Conservation (phyloP, 805 yeast genomes). For the Saccharomycopsis sp. region DNA sequence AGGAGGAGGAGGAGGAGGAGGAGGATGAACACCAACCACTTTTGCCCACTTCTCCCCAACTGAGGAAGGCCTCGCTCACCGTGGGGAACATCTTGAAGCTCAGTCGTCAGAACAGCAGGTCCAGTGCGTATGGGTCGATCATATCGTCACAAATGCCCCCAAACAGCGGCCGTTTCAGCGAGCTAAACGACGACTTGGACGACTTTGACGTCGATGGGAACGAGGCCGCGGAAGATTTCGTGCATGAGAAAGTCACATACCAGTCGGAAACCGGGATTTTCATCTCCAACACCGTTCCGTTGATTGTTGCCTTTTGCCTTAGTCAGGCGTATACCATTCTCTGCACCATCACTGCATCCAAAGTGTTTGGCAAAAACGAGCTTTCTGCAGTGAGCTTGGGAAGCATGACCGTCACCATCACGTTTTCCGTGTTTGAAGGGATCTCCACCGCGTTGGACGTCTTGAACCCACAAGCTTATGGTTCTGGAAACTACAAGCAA, state of each 20-base stretch:
- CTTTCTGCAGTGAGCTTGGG: constrained; percentile 79
- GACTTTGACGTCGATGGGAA: constrained; percentile 1
- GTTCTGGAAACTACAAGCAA: constrained; percentile 57
- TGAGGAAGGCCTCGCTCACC: background rate
- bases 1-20: constrained; percentile 1
- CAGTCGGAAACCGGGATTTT: constrained; percentile 30
- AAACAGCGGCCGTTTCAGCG: background rate
- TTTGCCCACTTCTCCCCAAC: too few relatives aligned
- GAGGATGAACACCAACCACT: background rate
- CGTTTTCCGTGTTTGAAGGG: constrained; percentile 75
- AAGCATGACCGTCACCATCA: constrained; percentile 74
- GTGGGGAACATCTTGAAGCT: background rate
- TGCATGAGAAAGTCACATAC: constrained; percentile 29
- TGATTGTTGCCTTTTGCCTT: constrained; percentile 47
- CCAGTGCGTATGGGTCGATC: constrained; percentile 13
- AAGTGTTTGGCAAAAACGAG: constrained; percentile 59
- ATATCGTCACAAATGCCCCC: background rate
- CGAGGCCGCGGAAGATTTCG: constrained; percentile 24
- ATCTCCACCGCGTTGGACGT: constrained; percentile 77
- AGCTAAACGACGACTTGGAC: too few relatives aligned
- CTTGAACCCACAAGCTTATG: constrained; percentile 77
- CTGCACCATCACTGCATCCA: constrained; percentile 78
- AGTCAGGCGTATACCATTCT: constrained; percentile 72
- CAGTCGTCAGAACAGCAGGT: constrained; percentile 13
- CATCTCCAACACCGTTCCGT: constrained; percentile 35